phyloP scores from a whole-genome alignment of 176 grass and related monocot species.

The Hordeum vulgare region DNA sequence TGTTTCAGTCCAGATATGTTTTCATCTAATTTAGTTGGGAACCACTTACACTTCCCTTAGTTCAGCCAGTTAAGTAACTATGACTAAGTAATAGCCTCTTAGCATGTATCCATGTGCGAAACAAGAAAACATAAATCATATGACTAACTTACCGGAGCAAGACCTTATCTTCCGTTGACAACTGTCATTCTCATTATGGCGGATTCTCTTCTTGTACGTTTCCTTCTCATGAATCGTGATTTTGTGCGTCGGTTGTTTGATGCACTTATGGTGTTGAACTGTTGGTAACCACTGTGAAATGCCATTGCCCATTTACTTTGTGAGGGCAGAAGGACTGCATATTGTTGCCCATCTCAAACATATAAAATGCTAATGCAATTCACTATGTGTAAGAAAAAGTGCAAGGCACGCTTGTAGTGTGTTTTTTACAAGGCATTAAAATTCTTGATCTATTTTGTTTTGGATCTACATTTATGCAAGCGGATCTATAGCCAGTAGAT shows the following conservation, averaged over 20 bases:
- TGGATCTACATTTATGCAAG: not conserved
- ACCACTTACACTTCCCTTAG: not conserved
- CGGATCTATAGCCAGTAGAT: not conserved
- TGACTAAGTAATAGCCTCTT: not conserved
- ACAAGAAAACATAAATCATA: not conserved
- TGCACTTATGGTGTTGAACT: not conserved
- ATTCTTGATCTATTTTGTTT: not conserved
- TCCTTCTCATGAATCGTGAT: not conserved
- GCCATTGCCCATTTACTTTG: not conserved
- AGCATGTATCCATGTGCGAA: not conserved
- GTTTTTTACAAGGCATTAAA: not conserved
- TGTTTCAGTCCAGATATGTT: not conserved
- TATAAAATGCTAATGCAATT: not conserved
- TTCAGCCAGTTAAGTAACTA: not conserved
- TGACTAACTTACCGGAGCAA: not conserved
- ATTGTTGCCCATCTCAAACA: not conserved
- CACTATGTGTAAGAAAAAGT: not conserved
- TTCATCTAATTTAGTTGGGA: not conserved
- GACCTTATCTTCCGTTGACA: not conserved
- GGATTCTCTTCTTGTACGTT: not conserved
- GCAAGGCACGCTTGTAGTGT: not conserved
- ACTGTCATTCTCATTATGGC: not conserved
- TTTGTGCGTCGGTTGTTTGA: not conserved
- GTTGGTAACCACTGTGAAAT: not conserved
- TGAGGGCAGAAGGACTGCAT: not conserved